Base-by-base conservation (phyloP, 2,329 filamentous ascomycete species). In the Trichothecium sympodiale region DNA sequence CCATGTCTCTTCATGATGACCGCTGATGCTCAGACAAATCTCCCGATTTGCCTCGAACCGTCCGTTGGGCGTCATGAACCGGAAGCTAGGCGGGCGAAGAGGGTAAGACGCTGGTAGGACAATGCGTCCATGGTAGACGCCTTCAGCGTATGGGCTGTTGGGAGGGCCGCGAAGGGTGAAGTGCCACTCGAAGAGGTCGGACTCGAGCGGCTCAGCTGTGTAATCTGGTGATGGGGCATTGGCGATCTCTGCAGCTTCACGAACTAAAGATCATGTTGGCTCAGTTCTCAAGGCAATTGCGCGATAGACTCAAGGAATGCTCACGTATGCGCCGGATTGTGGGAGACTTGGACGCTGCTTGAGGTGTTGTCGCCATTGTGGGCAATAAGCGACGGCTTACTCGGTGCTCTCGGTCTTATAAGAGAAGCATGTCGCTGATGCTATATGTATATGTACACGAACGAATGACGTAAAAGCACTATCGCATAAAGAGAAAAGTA, bases 1-100 rank as follows among this genome's bases (percentile, higher is more conserved):
- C 91, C 91, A 98, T 13, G 85, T 94, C 64, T 96, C 91, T 57
- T 96, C 91, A 61, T 98, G 91, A 59, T 95, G 89, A 3, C 88
- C 89, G 35, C 77, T 84, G 50, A 96, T 98, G 50, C 77, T 85
- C 13, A 98, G 75, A 54, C 91, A 98, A 48, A 98, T 96, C 65
- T 96, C 89, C 45, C 91, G 78, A 56, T 98, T 98, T 37, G 87
- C 80, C 59, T 96, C 91, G 61, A 98, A 98, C 42, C 91, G 77
- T 36, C 89, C 91, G 17, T 78, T 84, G 0, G 91, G 87, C 0
- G 91, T 96, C 6, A 86, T 70, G 66, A 98, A 96, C 49, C 91
- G 85, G 67, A 98, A 96, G n/a, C 78, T 83, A 0, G 91, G 91
- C 2, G 91, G 91, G 2, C 88, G 83, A 3, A 95, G 74, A 0